phyloP scores from a whole-genome alignment of 495 filamentous ascomycete genomes.

The Aspergillus avenaceus region DNA sequence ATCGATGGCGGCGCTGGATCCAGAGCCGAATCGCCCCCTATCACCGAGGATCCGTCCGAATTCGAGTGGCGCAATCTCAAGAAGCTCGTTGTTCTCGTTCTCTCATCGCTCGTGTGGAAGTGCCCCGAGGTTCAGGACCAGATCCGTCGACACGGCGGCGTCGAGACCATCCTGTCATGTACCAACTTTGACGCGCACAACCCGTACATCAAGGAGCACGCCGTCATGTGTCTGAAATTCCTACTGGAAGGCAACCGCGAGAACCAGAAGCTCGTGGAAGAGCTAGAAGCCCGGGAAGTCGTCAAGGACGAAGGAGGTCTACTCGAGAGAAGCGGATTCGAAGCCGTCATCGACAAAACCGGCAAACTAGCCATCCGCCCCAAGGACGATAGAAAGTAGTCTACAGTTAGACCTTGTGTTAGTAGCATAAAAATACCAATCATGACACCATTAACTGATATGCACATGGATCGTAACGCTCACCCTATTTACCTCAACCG shows the following conservation, averaged over 20 bases:
- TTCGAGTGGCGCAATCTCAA: slow-evolving; percentile 95
- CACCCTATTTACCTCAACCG: too few relatives aligned
- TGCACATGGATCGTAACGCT: too few relatives aligned
- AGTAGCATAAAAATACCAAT: too few relatives aligned
- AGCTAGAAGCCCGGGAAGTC: slow-evolving; percentile 53
- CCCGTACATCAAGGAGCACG: slow-evolving; percentile 85
- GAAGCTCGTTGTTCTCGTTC: slow-evolving; percentile 81
- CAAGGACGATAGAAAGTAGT: slow-evolving; percentile 18
- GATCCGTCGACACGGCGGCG: slow-evolving; percentile 73
- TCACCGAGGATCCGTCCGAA: slow-evolving; percentile 74
- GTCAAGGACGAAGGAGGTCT: slow-evolving; percentile 45
- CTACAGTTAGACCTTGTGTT: background rate
- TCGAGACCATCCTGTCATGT: slow-evolving; percentile 81
- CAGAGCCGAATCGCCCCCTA: slow-evolving; percentile 55
- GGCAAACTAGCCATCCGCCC: slow-evolving; percentile 44
- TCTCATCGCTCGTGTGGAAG: slow-evolving; percentile 81
- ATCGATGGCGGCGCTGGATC: slow-evolving; percentile 39
- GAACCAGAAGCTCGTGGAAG: slow-evolving; percentile 70
- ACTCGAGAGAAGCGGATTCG: slow-evolving; percentile 48
- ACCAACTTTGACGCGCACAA: slow-evolving; percentile 84
- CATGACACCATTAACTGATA: too few relatives aligned
- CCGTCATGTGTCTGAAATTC: slow-evolving; percentile 86
- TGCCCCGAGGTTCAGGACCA: slow-evolving; percentile 76
- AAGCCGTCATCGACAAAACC: slow-evolving; percentile 50
- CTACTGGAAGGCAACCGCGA: slow-evolving; percentile 78